Percentiles rank a stretch among this genome's conserved stretches.
Evolutionary conservation across 306 rosid genomes (phyloP).

Genomic region (Trifolium fragiferum): DNA sequence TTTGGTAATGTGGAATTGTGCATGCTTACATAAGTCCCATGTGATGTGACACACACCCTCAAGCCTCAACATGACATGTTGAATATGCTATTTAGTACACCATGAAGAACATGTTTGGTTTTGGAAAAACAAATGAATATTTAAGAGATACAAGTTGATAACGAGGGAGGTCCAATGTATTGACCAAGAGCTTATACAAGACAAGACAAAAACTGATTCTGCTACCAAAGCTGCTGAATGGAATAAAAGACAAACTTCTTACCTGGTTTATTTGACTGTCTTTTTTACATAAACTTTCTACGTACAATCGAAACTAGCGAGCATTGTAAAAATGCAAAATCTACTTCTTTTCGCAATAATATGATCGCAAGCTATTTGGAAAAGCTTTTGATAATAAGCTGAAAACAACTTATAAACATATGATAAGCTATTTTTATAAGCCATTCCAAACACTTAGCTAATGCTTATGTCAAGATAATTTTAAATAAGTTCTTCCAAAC

Average conservation of each 20-base stretch:
- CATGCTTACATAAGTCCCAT: constrained; percentile 33
- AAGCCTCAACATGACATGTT: constrained; percentile 33
- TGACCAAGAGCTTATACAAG: background rate
- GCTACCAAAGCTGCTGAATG: constrained; percentile 2
- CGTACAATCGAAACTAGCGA: background rate
- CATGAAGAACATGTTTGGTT: constrained; percentile 41
- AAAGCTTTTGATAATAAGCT: background rate
- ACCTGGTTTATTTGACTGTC: background rate
- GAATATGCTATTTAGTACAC: constrained; percentile 37
- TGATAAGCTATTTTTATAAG: background rate
- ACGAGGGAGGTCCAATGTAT: constrained; percentile 19
- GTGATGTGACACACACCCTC: constrained; percentile 9
- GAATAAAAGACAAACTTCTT: background rate
- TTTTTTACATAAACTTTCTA: background rate
- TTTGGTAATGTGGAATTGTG: constrained; percentile 46
- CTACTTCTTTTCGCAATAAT: no score
- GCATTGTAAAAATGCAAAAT: no score
- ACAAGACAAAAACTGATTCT: background rate
- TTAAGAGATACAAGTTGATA: constrained; percentile 12
- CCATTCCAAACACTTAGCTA: background rate
- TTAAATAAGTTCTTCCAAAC: background rate
- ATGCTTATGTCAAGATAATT: background rate
- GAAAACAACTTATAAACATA: background rate
- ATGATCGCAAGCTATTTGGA: background rate
- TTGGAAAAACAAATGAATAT: constrained; percentile 35